Evolutionary conservation across 2,329 filamentous ascomycete species (phyloP).

Genomic region (Diaporthe sp.): DNA sequence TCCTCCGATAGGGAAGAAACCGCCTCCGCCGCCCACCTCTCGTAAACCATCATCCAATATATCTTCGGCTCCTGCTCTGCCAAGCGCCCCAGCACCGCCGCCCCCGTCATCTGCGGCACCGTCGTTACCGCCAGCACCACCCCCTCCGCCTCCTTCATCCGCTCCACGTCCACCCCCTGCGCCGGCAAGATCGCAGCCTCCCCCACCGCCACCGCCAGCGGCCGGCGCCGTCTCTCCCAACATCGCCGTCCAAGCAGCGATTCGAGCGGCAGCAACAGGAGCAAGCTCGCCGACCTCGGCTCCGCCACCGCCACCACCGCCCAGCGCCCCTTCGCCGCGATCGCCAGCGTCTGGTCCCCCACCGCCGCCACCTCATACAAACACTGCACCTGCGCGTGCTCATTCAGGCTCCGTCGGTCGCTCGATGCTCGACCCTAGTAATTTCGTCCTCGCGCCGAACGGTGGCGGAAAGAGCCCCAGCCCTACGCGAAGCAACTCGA

Average conservation of each 20-base stretch:
- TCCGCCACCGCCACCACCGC: constrained; percentile 53
- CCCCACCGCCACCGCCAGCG: constrained; percentile 44
- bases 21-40: constrained; percentile 71
- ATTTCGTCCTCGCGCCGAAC: constrained; percentile 79
- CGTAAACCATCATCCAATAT: constrained; percentile 66
- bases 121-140: constrained; percentile 58
- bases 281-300: constrained; percentile 46
- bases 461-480: constrained; percentile 64
- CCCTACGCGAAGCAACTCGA: constrained; percentile 54
- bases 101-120: constrained; percentile 55
- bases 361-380: constrained; percentile 53
- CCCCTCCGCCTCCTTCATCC: constrained; percentile 57
- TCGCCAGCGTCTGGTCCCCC: constrained; percentile 49
- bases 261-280: constrained; percentile 49
- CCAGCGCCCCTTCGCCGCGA: constrained; percentile 51
- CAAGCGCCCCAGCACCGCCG: constrained; percentile 51
- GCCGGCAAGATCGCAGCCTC: constrained; percentile 51
- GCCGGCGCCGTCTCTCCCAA: constrained; percentile 46
- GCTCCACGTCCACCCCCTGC: constrained; percentile 56
- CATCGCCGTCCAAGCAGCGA: constrained; percentile 56
- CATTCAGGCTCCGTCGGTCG: constrained; percentile 59
- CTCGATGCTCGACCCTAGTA: constrained; percentile 79
- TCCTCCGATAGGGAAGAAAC: constrained; percentile 83
- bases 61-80: constrained; percentile 50
- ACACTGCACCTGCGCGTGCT: constrained; percentile 46